A percentile compares a stretch with the other conserved stretches of the same genome.
Evolutionary conservation across 305 asterid genomes (phyloP).

Genomic region (Euphrasia arctica): DNA sequence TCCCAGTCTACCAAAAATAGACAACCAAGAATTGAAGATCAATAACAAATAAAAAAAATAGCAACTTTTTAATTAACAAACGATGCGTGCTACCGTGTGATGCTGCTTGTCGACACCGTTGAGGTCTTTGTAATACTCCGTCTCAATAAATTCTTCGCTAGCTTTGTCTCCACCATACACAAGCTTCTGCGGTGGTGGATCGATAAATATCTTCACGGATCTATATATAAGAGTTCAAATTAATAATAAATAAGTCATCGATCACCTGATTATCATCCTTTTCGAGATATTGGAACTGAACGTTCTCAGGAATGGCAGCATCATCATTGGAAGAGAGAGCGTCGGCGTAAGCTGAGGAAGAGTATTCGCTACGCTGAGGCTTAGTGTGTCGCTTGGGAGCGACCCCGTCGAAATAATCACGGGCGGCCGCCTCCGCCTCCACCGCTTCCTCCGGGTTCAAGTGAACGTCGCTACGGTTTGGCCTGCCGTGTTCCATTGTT

Average conservation of each 20-base stretch:
- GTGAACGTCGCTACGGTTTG: conserved; percentile 80
- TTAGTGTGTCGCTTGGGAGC: conserved; percentile 89
- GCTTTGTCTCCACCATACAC: conserved; percentile 43
- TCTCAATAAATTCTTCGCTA: conserved; percentile 68
- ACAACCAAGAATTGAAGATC: background rate
- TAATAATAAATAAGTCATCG: background rate
- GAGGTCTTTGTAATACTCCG: conserved; percentile 86
- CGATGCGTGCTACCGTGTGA: conserved; percentile 57
- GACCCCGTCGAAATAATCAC: conserved; percentile 55
- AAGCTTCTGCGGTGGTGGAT: conserved; percentile 49
- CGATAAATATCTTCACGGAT: background rate
- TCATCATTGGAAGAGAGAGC: conserved; percentile 31
- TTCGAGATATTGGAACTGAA: conserved; percentile 64
- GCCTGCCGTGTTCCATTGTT: conserved; percentile 36
- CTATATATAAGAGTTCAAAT: background rate
- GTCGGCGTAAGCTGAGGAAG: conserved; percentile 51
- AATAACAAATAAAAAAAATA: no score
- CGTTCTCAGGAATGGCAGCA: conserved; percentile 46
- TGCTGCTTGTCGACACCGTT: conserved; percentile 68
- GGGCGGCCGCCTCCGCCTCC: conserved; percentile 54
- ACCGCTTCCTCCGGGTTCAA: conserved; percentile 58
- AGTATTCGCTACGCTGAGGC: conserved; percentile 87
- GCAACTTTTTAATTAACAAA: no score
- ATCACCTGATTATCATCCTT: conserved; percentile 60
- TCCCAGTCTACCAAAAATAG: conserved; percentile 59